Conservation (phyloP, 805 yeast genomes). For the Metschnikowia sp. region DNA sequence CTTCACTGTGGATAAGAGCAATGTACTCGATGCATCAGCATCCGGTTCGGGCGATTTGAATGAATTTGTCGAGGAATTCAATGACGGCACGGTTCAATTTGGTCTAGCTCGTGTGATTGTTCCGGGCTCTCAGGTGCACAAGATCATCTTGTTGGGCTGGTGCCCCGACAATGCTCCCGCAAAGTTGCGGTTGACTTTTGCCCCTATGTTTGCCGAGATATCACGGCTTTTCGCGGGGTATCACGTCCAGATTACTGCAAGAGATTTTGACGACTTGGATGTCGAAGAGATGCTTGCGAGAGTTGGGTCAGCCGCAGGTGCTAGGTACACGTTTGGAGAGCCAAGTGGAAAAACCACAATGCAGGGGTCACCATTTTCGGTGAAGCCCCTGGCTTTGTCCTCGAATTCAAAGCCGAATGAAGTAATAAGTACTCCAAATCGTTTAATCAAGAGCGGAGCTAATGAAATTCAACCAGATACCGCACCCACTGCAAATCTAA, state of each 20-base stretch:
- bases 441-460: not conserved
- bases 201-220: conserved; percentile 72
- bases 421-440: not conserved
- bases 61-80: conserved; percentile 78
- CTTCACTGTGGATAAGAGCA: conserved; percentile 65
- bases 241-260: conserved; percentile 96
- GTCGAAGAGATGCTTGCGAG: conserved; percentile 70
- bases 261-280: conserved; percentile 86
- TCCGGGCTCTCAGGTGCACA: conserved; percentile 87
- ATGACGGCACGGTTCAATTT: conserved; percentile 84
- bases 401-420: not conserved
- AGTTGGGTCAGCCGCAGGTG: conserved; percentile 91
- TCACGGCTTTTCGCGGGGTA: conserved; percentile 72
- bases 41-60: conserved; percentile 64
- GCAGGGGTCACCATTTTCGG: not conserved
- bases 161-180: conserved; percentile 93
- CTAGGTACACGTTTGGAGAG: conserved; percentile 54
- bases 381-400: not conserved
- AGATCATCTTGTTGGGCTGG: conserved; percentile 87
- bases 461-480: not conserved
- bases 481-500: not conserved
- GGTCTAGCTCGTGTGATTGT: conserved; percentile 87
- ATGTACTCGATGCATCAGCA: conserved; percentile 44
- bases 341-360: conserved; percentile 6
- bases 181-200: conserved; percentile 72